Base-by-base conservation (phyloP, 208 protist species). In the Novymonas esmeraldas region DNA sequence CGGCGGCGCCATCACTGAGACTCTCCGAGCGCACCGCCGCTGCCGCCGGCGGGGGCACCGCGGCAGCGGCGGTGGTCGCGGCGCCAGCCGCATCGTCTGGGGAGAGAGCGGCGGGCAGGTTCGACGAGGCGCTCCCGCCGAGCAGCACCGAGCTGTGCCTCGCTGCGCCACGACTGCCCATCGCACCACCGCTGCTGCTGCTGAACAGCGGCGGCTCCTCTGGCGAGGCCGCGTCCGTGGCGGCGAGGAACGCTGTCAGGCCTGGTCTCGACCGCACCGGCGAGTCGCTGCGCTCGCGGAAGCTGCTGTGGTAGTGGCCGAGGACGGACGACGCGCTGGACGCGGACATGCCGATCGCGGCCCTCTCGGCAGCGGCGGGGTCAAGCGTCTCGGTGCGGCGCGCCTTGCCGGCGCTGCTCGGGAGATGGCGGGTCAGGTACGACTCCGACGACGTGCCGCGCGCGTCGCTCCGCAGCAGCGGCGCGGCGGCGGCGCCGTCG, bases 311-410 rank as follows among this genome's bases (percentile, higher is more conserved):
- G 38, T n/a, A 26, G 11, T 14, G 20, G 34, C 34, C 46, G 18
- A 7, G 13, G n/a, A 46, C 26, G 26, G 36, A 28, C 7, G 31
- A 48, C 49, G 39, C 44, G 22, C 44, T 60, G n/a, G 41, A 38
- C 3, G 44, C 9, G 3, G 38, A 0, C 28, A 36, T n/a, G 38
- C 4, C 20, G 44, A 33, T 29, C 1, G 69, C 69, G 14, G 69
- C 69, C 44, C 68, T 14, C 48, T 74, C 69, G 14, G 69, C 67
- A 3, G 75, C 7, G 57, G 56, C 63, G 7, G 69, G 75, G 41
- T 76, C 63, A 9, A 80, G 69, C 33, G 75, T 75, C 14, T 58
- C 56, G 9, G 75, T 76, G 13, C 75, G 67, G 16, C 44, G 36
- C 10, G 58, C 26, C 3, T 55, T 24, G 52, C n/a, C n/a, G n/a